Percentiles rank a stretch among this genome's conserved stretches.
Conservation (phyloP, 2,329 filamentous ascomycete species). For the Berkeleyomyces basicola region DNA sequence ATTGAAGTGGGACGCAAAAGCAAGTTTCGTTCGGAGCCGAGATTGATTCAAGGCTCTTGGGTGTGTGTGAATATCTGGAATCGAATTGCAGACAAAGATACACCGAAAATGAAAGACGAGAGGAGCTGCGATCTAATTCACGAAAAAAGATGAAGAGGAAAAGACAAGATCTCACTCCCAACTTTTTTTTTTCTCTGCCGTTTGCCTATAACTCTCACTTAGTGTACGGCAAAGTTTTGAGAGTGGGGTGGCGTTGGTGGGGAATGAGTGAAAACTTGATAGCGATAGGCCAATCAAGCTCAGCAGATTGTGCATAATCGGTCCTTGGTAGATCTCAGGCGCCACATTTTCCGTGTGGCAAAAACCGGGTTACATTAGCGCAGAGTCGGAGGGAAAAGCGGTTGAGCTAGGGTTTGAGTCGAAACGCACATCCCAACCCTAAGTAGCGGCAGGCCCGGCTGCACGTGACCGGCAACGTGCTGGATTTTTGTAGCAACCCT, state of each 20-base stretch:
- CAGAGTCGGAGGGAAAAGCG: not conserved
- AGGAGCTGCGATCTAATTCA: slow-evolving; percentile 4
- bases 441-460: too few species aligned
- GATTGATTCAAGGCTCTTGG: not conserved
- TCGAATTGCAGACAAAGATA: not conserved
- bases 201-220: slow-evolving; percentile 3
- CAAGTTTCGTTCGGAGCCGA: not conserved
- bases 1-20: slow-evolving; percentile 8
- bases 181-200: not conserved
- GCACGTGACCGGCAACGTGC: too few species aligned
- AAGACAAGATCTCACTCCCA: not conserved
- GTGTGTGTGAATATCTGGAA: not conserved
- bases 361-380: not conserved
- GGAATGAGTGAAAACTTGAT: slow-evolving; percentile 7
- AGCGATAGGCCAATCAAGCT: slow-evolving; percentile 13
- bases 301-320: slow-evolving; percentile 4
- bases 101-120: not conserved
- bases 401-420: not conserved
- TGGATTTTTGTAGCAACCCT: too few species aligned
- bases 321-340: not conserved
- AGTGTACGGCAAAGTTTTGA: slow-evolving; percentile 10
- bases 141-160: not conserved
- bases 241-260: slow-evolving; percentile 11
- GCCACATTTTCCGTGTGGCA: not conserved
- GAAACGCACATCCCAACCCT: not conserved